Evolutionary conservation across 2,329 filamentous ascomycete species (phyloP), one percentile per base, ranked within the genome.

Genomic region (Geosmithia morbida): DNA sequence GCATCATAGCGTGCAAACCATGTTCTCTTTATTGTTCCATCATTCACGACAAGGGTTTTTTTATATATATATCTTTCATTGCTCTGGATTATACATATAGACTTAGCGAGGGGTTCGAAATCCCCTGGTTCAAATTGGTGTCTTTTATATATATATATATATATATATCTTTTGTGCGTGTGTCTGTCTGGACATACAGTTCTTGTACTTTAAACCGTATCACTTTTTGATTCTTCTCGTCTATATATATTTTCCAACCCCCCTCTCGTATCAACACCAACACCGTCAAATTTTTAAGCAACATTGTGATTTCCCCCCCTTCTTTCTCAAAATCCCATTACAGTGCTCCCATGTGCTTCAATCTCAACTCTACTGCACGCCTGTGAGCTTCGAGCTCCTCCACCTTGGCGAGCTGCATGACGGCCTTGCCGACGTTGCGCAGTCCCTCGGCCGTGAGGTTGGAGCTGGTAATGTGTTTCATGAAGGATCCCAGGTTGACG

Each of bases 381-480:
- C 87, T 80, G 70, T 98, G 92, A 47, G 92, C 92, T 63, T 98
- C 90, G 29, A 98, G 71, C 61, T 94, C 87, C 65, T 98, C 92
- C 2, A 97, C 89, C 59, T 86, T 85, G 20, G 92, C 92, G 44
- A 98, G 72, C 64, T 90, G 85, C 87, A 97, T 96, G 46, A 98
- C 92, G 4, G 92, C 88, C 47, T 72, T 70, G 33, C 90, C 87
- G 2, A 98, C 85, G 57, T 94, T 92, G 56, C 76, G 75, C 51
- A 98, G 70, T 19, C 92, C 92, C 57, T 95, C 77, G 17, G 81
- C 78, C 1, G 87, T 94, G 51, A 98, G 74, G 63, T 94, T 86
- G 0, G 88, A 87, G 68, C 86, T 92, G 39, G 92, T 98, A 59
- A 98, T 96, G 71, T 97, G 88, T 71, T 98, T 98, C 63, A 95